These are phyloP conservation scores for Akanthomyces uredinophilus DNA, from an alignment of 2,329 filamentous ascomycete species.

Conservation along the genomic window DNA sequence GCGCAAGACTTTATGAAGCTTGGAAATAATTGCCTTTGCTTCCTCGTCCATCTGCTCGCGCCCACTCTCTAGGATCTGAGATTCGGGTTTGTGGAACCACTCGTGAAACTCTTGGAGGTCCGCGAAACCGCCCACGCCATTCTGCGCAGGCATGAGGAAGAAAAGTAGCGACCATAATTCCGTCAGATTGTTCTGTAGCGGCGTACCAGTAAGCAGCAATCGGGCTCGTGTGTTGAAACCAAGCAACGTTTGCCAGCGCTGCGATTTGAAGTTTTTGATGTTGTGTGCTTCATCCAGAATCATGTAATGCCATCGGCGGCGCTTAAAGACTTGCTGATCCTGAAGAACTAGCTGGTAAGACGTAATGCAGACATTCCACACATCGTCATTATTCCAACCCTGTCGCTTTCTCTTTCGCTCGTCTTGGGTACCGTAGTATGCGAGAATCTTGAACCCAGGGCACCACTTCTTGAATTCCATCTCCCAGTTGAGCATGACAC, in stretches of 20 bases:
- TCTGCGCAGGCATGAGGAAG: slow-evolving; percentile 90
- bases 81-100: slow-evolving; percentile 92
- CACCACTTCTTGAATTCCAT: slow-evolving; percentile 99
- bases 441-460: slow-evolving; percentile 94
- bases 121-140: slow-evolving; percentile 83
- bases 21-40: slow-evolving; percentile 82
- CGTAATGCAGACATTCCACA: slow-evolving; percentile 97
- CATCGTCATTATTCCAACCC: slow-evolving; percentile 88
- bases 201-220: slow-evolving; percentile 86
- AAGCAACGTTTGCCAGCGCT: slow-evolving; percentile 91
- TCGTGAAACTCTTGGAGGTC: slow-evolving; percentile 94
- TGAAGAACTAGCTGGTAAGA: slow-evolving; percentile 95
- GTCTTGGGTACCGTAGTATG: slow-evolving; percentile 91
- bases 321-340: slow-evolving; percentile 89
- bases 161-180: slow-evolving; percentile 96
- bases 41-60: slow-evolving; percentile 92
- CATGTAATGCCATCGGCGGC: slow-evolving; percentile 94
- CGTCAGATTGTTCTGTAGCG: slow-evolving; percentile 92
- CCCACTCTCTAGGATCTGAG: slow-evolving; percentile 92
- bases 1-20: slow-evolving; percentile 88
- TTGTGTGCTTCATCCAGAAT: slow-evolving; percentile 98
- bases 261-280: slow-evolving; percentile 99
- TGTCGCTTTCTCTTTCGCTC: slow-evolving; percentile 86
- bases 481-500: slow-evolving; percentile 99
- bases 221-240: slow-evolving; percentile 88